Conservation (phyloP, 257 asterid genomes). For the Haberlea rhodopensis region DNA sequence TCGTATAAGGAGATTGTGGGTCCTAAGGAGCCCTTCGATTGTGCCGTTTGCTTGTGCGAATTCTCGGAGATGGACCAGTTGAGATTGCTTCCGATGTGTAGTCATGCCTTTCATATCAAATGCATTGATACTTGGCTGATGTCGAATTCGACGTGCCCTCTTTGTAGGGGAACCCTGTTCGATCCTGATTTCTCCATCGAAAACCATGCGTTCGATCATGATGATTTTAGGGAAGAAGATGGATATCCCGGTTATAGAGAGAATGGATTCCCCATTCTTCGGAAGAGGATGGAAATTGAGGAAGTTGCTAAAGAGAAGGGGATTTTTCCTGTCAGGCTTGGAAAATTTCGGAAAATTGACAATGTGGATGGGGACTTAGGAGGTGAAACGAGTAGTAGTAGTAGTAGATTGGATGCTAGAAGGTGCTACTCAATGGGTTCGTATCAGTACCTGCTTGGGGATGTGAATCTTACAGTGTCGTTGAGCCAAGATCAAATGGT, state of each 20-base stretch:
- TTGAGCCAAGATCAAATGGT: constrained; percentile 33
- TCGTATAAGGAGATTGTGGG: constrained; percentile 44
- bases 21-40: constrained; percentile 45
- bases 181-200: constrained; percentile 27
- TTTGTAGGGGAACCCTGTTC: constrained; percentile 43
- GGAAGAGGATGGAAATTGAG: constrained; percentile 33
- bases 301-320: constrained; percentile 28
- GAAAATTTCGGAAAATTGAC: constrained; percentile 52
- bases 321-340: constrained; percentile 47
- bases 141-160: constrained; percentile 50
- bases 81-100: constrained; percentile 46
- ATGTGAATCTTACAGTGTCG: constrained; percentile 52
- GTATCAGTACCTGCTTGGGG: constrained; percentile 61
- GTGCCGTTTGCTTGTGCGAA: constrained; percentile 55
- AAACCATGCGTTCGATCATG: constrained; percentile 32
- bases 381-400: constrained; percentile 56
- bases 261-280: constrained; percentile 18
- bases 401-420: constrained; percentile 56
- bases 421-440: constrained; percentile 88
- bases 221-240: constrained; percentile 35
- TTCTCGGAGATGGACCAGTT: constrained; percentile 37
- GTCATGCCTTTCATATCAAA: constrained; percentile 52
- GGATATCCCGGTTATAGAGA: constrained; percentile 23
- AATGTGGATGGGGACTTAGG: constrained; percentile 33
- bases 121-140: constrained; percentile 59